Base-by-base conservation (phyloP, 495 filamentous ascomycete genomes). In the Barbatosphaeria neglecta region DNA sequence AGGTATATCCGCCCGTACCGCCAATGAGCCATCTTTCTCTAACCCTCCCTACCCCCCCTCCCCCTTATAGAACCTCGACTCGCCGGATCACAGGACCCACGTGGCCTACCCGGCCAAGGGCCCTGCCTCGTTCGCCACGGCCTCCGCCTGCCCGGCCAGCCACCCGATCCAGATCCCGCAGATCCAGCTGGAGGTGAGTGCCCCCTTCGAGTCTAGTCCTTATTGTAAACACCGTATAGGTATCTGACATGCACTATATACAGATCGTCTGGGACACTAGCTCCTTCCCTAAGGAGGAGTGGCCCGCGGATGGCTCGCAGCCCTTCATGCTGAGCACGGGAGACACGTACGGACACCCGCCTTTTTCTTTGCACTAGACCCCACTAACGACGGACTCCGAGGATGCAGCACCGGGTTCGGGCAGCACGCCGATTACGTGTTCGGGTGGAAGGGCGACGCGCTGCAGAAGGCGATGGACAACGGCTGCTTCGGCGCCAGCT, bases 391-490 rank as follows among this genome's bases (percentile, higher is more conserved):
- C 13, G 22, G 35, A 2, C 9, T 6, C 31, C 3, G 15, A 31
- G 15, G n/a, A n/a, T n/a, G 1, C 4, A 63, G 59, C 8, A 65
- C 64, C 24, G 67, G 68, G 10, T 62, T 60, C 35, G 67, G 65
- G 22, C 62, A 65, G 44, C 68, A 72, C 44, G 68, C 56, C 41
- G 68, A 72, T 43, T 72, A 72, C 49, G 60, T 72, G 37, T 72
- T 70, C 50, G 67, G 67, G 18, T 71, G 67, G 66, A 62, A 64
- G 50, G 57, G 45, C 37, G 58, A 68, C 39, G 57, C 59, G 17
- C 61, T 69, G 16, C 66, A 69, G 51, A 51, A 47, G 43, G 60
- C 67, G 17, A 66, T 72, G 67, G 66, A 72, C 19, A 51, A 51
- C 22, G 55, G 54, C n/a, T 72, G 68, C 58, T 63, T 62, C 42